phyloP scores from a whole-genome alignment of 768 basidiomycete genomes.

The Pisolithus albus region DNA sequence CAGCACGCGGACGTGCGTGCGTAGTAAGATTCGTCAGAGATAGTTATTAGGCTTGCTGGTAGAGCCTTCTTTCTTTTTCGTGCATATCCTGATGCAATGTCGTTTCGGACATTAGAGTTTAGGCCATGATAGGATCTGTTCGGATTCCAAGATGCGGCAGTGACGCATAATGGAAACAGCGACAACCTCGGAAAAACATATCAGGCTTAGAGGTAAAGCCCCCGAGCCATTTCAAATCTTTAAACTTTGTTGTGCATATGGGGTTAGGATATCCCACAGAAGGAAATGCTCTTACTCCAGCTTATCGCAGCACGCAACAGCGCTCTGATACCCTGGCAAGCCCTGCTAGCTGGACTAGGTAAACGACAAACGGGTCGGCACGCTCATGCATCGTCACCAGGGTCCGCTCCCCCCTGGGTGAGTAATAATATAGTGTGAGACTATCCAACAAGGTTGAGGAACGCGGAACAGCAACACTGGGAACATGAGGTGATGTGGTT shows the following conservation, averaged over 20 bases:
- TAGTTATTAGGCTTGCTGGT: too few relatives aligned
- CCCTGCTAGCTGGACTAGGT: too few relatives aligned
- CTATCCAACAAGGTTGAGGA: not conserved
- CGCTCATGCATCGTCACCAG: too few relatives aligned
- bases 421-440: not conserved
- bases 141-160: not conserved
- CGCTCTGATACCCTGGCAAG: too few relatives aligned
- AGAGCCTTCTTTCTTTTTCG: too few relatives aligned
- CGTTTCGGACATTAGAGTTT: slow-evolving; percentile 16
- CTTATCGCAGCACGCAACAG: not conserved
- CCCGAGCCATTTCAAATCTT: slow-evolving; percentile 1
- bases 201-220: not conserved
- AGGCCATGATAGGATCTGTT: not conserved
- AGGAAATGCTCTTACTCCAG: not conserved
- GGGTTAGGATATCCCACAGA: too few relatives aligned
- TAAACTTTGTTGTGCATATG: not conserved
- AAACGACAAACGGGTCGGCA: too few relatives aligned
- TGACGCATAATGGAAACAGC: not conserved
- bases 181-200: not conserved
- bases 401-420: not conserved
- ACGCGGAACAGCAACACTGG: not conserved
- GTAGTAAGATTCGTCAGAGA: too few relatives aligned
- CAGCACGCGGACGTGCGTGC: not conserved
- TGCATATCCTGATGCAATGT: too few relatives aligned
- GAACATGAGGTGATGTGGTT: not conserved